A percentile compares a stretch with the other conserved stretches of the same genome.
Conservation (phyloP, 106 monocot species). For the Dendrobium chrysotoxum region DNA sequence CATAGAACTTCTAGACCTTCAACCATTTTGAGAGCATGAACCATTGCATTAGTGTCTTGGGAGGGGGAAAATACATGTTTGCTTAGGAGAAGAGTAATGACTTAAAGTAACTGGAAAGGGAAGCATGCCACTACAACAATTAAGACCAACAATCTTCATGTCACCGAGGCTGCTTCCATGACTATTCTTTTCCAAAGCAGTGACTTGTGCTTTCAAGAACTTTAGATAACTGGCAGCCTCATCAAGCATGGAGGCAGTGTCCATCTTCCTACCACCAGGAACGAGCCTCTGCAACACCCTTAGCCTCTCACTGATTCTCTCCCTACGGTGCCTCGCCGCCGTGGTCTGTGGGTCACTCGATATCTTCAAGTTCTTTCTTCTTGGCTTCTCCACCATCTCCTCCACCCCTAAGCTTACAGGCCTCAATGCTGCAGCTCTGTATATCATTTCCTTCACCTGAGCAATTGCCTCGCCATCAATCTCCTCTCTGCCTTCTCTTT, state of each 20-base stretch:
- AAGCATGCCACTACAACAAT: background rate
- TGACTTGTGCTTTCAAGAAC: constrained; percentile 73
- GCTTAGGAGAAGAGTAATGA: background rate
- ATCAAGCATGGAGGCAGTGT: constrained; percentile 90
- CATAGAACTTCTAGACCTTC: no score
- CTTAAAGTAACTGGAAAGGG: background rate
- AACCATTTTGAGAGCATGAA: no score
- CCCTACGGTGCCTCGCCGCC: constrained; percentile 69
- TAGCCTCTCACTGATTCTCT: constrained; percentile 66
- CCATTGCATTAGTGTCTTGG: background rate
- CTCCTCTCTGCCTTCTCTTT: constrained; percentile 24
- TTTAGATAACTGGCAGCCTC: constrained; percentile 85
- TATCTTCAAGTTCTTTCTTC: constrained; percentile 75
- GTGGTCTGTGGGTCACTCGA: constrained; percentile 85
- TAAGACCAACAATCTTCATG: background rate
- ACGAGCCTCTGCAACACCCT: constrained; percentile 59
- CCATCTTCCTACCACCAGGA: constrained; percentile 80
- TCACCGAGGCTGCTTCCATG: background rate
- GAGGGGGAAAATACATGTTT: background rate
- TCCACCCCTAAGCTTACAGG: constrained; percentile 41
- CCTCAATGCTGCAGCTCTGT: constrained; percentile 63
- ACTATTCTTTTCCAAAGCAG: constrained; percentile 27
- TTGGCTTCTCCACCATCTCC: constrained; percentile 29
- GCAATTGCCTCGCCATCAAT: constrained; percentile 55
- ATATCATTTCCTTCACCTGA: constrained; percentile 81